Evolutionary conservation across 2,329 filamentous ascomycete genomes (phyloP), one percentile per base, ranked within the genome.

Genomic region (Thielaviopsis populi): DNA sequence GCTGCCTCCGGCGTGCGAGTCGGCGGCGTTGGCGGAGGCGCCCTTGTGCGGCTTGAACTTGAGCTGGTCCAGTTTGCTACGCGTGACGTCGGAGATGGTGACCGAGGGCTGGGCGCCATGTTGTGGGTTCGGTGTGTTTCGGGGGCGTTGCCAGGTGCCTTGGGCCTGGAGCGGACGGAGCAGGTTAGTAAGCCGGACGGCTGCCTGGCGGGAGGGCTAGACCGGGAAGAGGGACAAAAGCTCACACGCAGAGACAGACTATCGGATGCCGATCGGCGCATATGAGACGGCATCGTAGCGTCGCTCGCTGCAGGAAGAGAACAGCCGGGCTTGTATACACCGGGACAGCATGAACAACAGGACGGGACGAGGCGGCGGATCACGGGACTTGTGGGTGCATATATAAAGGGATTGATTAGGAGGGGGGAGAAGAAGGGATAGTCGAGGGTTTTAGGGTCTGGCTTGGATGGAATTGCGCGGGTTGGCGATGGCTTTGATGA

Each of bases 11-110:
- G 46, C 19, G 1, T 19, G 46, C 50, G 43, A 7, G 65, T 59
- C 22, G 69, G 69, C 15, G 30, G 50, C 40, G 15, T 61, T 60
- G 59, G 27, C 62, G 65, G 64, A 63, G n/a, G 68, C 65, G 24
- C 70, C 68, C 2, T 68, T 67, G 30, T 67, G 71, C 15, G 77
- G 75, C 61, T 77, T 75, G 67, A 83, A 85, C 64, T 81, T 80
- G 69, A 82, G 82, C 40, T 74, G 73, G 65, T 79, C 80, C 40
- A 86, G 75, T 69, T 85, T 86, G 67, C 75, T 81, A 70, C 82
- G 85, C 11, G 83, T 84, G 8, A 75, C 76, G 40, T 81, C 77
- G 46, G 83, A 85, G 13, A 83, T 75, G 19, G 79, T 74, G 11
- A 66, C 37, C 7, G 61, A 42, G 22, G 46, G 58, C 17, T 41